phyloP scores from a whole-genome alignment of 345 rosid species.

The Stellera chamaejasme region DNA sequence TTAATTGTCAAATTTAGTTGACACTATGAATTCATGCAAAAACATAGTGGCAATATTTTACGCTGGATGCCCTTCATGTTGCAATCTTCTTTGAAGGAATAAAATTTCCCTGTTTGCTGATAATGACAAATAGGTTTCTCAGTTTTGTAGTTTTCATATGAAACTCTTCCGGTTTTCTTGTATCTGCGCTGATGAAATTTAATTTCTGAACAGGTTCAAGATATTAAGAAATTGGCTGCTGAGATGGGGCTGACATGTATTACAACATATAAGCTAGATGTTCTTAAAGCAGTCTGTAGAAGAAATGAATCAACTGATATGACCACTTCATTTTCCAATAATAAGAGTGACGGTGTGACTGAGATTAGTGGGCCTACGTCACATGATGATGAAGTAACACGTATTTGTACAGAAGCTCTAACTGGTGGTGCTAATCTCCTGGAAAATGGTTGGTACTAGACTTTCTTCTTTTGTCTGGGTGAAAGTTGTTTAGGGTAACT shows the following conservation, averaged over 20 bases:
- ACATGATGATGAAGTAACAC: slow-evolving; percentile 22
- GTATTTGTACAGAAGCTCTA: slow-evolving; percentile 20
- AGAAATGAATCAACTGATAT: slow-evolving; percentile 27
- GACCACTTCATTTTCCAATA: slow-evolving; percentile 15
- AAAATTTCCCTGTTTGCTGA: neutral
- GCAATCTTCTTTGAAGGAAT: neutral
- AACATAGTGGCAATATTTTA: too few relatives aligned
- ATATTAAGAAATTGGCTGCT: slow-evolving; percentile 69
- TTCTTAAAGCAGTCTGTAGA: slow-evolving; percentile 73
- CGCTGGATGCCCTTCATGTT: too few relatives aligned
- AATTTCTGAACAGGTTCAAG: slow-evolving; percentile 41
- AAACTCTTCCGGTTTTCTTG: neutral
- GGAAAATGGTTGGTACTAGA: slow-evolving; percentile 32
- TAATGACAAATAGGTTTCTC: neutral
- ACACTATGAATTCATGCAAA: too few relatives aligned
- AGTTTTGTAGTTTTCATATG: slow-evolving; percentile 2
- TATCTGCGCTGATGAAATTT: slow-evolving; percentile 7
- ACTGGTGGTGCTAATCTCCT: slow-evolving; percentile 18
- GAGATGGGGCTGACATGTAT: slow-evolving; percentile 87
- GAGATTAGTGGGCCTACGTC: slow-evolving; percentile 16
- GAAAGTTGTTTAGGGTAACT: neutral
- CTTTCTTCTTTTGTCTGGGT: neutral
- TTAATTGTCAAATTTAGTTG: too few relatives aligned
- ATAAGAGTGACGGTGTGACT: slow-evolving; percentile 14
- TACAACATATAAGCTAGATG: slow-evolving; percentile 73